Evolutionary conservation across 257 asterid genomes (phyloP), one percentile per base, ranked within the genome.

Genomic region (Solanum rostratum): DNA sequence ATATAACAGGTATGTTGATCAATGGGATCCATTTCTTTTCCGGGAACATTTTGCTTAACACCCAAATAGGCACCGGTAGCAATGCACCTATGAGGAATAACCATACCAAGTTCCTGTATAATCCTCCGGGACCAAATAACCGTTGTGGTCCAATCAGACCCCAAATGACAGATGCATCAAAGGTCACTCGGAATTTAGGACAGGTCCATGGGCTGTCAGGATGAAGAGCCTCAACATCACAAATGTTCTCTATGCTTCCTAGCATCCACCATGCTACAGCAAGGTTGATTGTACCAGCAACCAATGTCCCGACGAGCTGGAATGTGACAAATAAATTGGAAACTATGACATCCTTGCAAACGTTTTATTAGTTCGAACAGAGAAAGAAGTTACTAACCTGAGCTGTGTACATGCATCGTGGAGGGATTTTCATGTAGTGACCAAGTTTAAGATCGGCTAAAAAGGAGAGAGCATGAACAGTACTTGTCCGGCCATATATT

Each of bases 351-450:
- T 43, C 59, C 71, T 55, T 81, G 53, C 54, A 16, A 39, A 27
- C 7, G 5, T 37, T n/a, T 54, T 55, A 46, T 14, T 30, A 14
- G 15, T 46, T 24, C 52, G 3, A 18, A 57, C 71, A 46, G 57
- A 45, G 63, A 16, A 76, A 27, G 1, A 16, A 76, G 8, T 62
- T n/a, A 83, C 20, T 16, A 55, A 94, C 98, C 97, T 95, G 99
- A 85, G 98, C 98, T 18, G 89, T 83, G 87, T 85, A 96, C 99
- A 96, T 94, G 97, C 93, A 87, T 74, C 97, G 87, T 1, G 97
- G 99, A 9, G 99, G 99, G 62, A 96, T 96, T 88, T 96, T 96
- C 99, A 95, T 93, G 93, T 95, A 95, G 88, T 94, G 99, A 10
- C 99, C 99, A 2, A 95, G 97, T 84, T 95, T 95, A 22, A 96